phyloP scores from a whole-genome alignment of 345 rosid genomes.

The Eucalyptus lansdowneana region DNA sequence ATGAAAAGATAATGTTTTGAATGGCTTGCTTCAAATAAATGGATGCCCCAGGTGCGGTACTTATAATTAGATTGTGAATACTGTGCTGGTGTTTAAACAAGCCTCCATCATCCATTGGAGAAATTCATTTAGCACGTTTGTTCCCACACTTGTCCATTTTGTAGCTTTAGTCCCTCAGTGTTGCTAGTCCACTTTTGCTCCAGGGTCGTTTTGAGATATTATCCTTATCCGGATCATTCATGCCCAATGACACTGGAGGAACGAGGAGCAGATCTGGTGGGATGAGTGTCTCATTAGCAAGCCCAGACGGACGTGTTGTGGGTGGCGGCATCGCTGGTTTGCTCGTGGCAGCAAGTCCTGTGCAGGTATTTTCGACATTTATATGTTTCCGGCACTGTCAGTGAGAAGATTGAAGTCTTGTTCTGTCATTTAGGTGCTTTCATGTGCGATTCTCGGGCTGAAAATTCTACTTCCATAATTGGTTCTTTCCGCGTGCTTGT shows the following conservation, averaged over 20 bases:
- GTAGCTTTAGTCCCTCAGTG: not conserved
- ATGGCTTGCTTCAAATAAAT: not conserved
- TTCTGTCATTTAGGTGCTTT: not conserved
- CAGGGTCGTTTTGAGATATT: slow-evolving; percentile 97
- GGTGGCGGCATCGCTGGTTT: slow-evolving; percentile 96
- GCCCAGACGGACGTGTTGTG: slow-evolving; percentile 93
- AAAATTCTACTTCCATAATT: not conserved
- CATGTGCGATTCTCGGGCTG: not conserved
- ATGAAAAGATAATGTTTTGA: not conserved
- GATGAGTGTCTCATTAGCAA: slow-evolving; percentile 87
- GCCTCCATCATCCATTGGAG: not conserved
- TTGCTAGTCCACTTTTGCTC: not conserved
- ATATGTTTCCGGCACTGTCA: not conserved
- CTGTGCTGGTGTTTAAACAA: not conserved
- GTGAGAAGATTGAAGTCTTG: not conserved
- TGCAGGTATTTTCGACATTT: slow-evolving; percentile 41
- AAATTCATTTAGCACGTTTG: not conserved
- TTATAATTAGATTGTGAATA: not conserved
- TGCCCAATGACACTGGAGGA: slow-evolving; percentile 82
- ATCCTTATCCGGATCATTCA: slow-evolving; percentile 93
- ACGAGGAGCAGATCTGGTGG: slow-evolving; percentile 92
- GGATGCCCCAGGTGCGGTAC: not conserved
- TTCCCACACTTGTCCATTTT: not conserved
- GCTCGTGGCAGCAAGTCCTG: slow-evolving; percentile 84
- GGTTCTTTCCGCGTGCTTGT: not conserved